phyloP scores from a whole-genome alignment of 495 filamentous ascomycete genomes.

The Filosporella fistucella region DNA sequence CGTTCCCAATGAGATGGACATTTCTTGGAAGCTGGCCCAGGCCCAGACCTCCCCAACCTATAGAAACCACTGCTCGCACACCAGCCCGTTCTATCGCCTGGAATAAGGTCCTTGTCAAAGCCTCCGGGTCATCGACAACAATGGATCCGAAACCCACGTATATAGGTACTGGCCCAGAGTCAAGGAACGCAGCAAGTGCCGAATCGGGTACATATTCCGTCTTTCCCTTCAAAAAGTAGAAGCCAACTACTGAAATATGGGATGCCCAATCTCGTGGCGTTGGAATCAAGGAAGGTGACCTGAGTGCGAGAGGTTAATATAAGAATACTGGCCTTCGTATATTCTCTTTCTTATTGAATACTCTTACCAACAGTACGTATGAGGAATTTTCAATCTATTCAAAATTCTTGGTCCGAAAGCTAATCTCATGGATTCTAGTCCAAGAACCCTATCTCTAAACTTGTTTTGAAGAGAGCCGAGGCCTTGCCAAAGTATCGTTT shows the following conservation, averaged over 20 bases:
- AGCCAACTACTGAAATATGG: slow-evolving; percentile 68
- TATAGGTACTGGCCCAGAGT: slow-evolving; percentile 61
- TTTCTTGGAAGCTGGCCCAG: slow-evolving; percentile 57
- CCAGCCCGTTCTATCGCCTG: slow-evolving; percentile 61
- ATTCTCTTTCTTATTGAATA: no score
- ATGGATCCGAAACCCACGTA: slow-evolving; percentile 85
- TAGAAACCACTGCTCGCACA: slow-evolving; percentile 70
- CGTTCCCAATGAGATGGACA: slow-evolving; percentile 74
- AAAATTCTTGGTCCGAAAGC: slow-evolving; percentile 63
- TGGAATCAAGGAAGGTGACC: slow-evolving; percentile 71
- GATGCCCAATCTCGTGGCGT: slow-evolving; percentile 73
- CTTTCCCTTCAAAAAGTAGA: slow-evolving; percentile 65
- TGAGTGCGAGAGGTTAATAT: slow-evolving; percentile 15
- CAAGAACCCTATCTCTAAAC: slow-evolving; percentile 60
- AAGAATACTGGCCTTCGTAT: background rate
- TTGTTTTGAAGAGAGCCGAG: slow-evolving; percentile 72
- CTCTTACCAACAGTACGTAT: slow-evolving; percentile 69
- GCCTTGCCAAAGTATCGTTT: slow-evolving; percentile 79
- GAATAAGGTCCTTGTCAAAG: slow-evolving; percentile 62
- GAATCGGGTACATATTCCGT: slow-evolving; percentile 58
- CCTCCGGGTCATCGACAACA: slow-evolving; percentile 69
- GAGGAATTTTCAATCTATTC: slow-evolving; percentile 62
- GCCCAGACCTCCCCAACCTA: slow-evolving; percentile 79
- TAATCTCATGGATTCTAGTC: slow-evolving; percentile 61
- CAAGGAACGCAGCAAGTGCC: slow-evolving; percentile 60